Evolutionary conservation across 352 stramenopile species (phyloP).

Genomic region (Albugo laibachii): DNA sequence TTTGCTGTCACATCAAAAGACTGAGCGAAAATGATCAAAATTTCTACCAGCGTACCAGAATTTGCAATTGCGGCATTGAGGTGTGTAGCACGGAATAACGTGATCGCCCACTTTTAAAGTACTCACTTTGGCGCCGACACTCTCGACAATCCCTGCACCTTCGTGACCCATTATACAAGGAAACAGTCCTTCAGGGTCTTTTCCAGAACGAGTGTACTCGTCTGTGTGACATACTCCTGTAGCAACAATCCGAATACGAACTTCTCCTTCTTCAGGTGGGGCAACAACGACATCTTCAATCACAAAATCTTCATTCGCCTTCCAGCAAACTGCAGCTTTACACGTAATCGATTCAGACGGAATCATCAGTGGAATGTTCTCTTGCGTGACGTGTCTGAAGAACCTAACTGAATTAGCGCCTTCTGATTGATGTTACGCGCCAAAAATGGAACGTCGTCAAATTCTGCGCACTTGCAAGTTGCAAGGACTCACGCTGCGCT

Average conservation of each 20-base stretch:
- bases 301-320: constrained; percentile 66
- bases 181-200: constrained; percentile 66
- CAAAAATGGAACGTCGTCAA: constrained; percentile 33
- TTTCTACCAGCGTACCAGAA: constrained; percentile 30
- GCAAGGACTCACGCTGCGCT: constrained; percentile 59
- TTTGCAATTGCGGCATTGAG: constrained; percentile 79
- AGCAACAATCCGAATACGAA: constrained; percentile 69
- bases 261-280: constrained; percentile 37
- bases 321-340: constrained; percentile 79
- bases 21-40: too few relatives aligned
- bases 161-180: constrained; percentile 78
- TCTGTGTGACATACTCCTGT: constrained; percentile 78
- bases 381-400: too few relatives aligned
- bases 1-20: constrained; percentile 21
- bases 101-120: constrained; percentile 73
- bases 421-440: too few relatives aligned
- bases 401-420: too few relatives aligned
- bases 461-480: constrained; percentile 72
- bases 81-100: constrained; percentile 93
- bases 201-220: constrained; percentile 68
- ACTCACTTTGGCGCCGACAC: constrained; percentile 55
- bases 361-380: too few relatives aligned
- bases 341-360: constrained; percentile 24
- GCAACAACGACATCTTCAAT: constrained; percentile 66
- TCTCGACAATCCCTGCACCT: constrained; percentile 66